Evolutionary conservation across 352 stramenopile genomes (phyloP), one percentile per base, ranked within the genome.

Genomic region (Globisporangium mamillatum): DNA sequence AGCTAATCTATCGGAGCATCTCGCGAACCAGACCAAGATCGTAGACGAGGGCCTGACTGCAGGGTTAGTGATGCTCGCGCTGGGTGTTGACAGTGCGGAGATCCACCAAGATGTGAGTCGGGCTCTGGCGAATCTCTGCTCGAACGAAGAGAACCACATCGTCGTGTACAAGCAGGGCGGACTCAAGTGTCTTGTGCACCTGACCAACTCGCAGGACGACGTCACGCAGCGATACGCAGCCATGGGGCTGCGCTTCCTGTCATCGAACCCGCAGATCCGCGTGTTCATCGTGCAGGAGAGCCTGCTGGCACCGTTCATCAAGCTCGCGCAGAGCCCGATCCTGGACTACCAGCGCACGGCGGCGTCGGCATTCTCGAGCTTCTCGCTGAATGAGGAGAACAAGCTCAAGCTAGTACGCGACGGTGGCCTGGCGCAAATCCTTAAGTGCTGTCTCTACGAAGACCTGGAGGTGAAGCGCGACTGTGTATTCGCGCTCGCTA

Each of bases 141-240:
- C 91, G 34, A 99, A 98, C 74, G 96, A 99, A 60, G 94, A 98
- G 67, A 98, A 95, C 72, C 95, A 99, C 77, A 48, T 86, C n/a
- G 71, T 78, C 1, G 86, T 98, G 8, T 98, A 98, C 82, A 90
- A 93, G 54, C 89, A 98, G 71, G 96, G 96, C 41, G 95, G 82
- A 0, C 71, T 99, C 25, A 82, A 95, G 68, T 94, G 86, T 59
- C 81, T 99, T 6, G 80, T 98, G 16, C 82, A 89, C 10, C 82
- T 99, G 0, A 98, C 90, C 0, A 87, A 95, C 48, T 90, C 89
- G 0, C 65, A 70, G 14, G 85, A 98, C 60, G 94, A 98, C 64
- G 82, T 98, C 16, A 98, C 86, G 22, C 96, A 98, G 77, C 86
- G 94, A 60, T 99, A 99, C 71, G 94, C 89, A 22, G 94, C 93